These are phyloP conservation scores for Luvunga scandens DNA, from an alignment of 345 rosid genomes.

Conservation along the genomic window DNA sequence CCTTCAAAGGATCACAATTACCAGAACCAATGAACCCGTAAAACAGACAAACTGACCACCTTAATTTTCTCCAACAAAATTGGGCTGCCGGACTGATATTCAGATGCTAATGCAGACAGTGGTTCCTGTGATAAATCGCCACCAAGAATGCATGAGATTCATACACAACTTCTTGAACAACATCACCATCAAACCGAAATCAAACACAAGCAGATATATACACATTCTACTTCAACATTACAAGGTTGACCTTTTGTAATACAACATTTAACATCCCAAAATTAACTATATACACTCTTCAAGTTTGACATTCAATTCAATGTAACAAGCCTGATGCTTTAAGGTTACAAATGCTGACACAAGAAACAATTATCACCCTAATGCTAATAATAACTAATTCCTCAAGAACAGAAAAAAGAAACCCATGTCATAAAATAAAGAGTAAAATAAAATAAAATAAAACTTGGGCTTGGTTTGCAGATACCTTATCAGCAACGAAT, in stretches of 20 bases:
- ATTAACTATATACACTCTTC: not conserved
- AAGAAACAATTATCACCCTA: not conserved
- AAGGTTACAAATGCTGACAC: not conserved
- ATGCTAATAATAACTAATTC: not conserved
- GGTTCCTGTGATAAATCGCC: conserved; percentile 61
- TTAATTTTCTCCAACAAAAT: conserved; percentile 90
- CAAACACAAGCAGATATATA: not conserved
- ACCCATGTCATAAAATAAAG: not conserved
- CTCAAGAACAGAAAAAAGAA: not conserved
- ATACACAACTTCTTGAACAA: not conserved
- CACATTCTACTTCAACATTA: not conserved
- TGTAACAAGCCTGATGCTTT: not conserved
- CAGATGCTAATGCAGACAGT: conserved; percentile 75
- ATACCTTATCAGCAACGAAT: conserved; percentile 82
- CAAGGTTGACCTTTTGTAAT: not conserved
- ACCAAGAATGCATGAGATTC: not conserved
- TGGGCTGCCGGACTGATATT: conserved; percentile 83
- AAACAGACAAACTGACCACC: conserved; percentile 32
- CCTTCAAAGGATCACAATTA: not conserved
- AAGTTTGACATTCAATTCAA: not conserved
- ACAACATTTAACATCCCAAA: not conserved
- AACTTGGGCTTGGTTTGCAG: conserved; percentile 1
- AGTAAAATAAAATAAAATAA: not conserved
- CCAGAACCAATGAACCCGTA: conserved; percentile 3
- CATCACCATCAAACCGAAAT: not conserved